These are phyloP conservation scores for Klebsormidium nitens DNA, from an alignment of 139 green algal genomes.

Conservation along the genomic window DNA sequence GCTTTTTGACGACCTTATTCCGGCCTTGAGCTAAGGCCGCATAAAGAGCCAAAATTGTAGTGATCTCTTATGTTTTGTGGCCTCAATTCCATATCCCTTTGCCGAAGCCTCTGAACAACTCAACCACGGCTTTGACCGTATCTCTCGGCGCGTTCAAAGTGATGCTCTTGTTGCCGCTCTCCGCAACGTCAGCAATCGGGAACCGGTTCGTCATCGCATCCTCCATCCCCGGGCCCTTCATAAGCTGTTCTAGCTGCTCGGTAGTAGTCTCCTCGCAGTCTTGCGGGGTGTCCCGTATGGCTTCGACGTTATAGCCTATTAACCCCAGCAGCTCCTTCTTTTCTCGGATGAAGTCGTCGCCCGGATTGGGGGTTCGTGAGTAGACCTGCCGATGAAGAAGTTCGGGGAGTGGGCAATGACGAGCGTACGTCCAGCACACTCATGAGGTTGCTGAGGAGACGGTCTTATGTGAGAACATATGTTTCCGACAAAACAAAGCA, in stretches of 20 bases:
- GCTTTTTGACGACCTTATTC: no score
- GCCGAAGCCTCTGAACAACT: no score
- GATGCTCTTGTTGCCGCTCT: no score
- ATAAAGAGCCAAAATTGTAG: no score
- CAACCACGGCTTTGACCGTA: no score
- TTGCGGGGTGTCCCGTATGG: slow-evolving; percentile 48
- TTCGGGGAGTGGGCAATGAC: not conserved
- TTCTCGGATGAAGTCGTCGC: slow-evolving; percentile 35
- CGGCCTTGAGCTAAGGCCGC: no score
- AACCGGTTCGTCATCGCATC: not conserved
- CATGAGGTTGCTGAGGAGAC: not conserved
- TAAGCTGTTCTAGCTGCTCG: not conserved
- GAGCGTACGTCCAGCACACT: not conserved
- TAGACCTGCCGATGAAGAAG: slow-evolving; percentile 30
- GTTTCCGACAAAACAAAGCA: not conserved
- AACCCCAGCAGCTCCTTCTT: slow-evolving; percentile 37
- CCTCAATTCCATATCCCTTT: no score
- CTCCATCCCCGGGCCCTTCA: not conserved
- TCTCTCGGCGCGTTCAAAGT: no score
- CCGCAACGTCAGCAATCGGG: no score
- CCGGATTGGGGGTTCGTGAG: slow-evolving; percentile 46
- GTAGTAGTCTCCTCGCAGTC: slow-evolving; percentile 6
- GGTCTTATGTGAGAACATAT: not conserved
- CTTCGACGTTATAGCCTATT: slow-evolving; percentile 37
- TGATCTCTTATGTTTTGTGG: no score